These are phyloP conservation scores for Penicillium palitans DNA, from an alignment of 2,329 filamentous ascomycete species.

Conservation along the genomic window DNA sequence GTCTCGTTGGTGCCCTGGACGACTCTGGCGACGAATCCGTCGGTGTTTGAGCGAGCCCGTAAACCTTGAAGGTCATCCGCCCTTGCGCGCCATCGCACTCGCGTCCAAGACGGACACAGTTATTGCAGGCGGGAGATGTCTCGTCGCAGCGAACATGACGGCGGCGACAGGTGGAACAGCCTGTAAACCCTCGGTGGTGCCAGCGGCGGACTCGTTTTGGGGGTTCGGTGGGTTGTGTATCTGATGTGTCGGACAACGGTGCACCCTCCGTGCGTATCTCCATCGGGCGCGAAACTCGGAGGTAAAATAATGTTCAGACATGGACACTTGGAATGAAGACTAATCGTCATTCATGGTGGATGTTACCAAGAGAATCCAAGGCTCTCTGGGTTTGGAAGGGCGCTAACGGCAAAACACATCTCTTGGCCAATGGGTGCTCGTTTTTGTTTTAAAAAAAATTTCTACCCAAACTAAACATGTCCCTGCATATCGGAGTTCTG, in stretches of 20 bases:
- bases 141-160: slow-evolving; percentile 44
- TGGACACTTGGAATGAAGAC: slow-evolving; percentile 18
- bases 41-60: slow-evolving; percentile 30
- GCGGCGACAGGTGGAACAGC: slow-evolving; percentile 43
- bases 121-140: slow-evolving; percentile 39
- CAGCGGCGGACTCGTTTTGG: slow-evolving; percentile 40
- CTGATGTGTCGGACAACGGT: slow-evolving; percentile 14
- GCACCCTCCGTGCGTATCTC: slow-evolving; percentile 29
- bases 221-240: slow-evolving; percentile 9
- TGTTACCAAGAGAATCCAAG: background rate
- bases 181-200: slow-evolving; percentile 46
- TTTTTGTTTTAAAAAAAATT: background rate
- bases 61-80: slow-evolving; percentile 42
- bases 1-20: slow-evolving; percentile 19
- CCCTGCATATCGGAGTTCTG: too few relatives aligned
- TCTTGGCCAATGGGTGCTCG: background rate
- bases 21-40: slow-evolving; percentile 11
- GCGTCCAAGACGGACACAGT: slow-evolving; percentile 38
- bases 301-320: slow-evolving; percentile 24
- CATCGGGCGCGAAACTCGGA: slow-evolving; percentile 24
- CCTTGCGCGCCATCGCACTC: slow-evolving; percentile 39
- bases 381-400: background rate
- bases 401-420: slow-evolving; percentile 1
- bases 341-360: slow-evolving; percentile 1
- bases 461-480: background rate